Percentiles rank a stretch among this genome's conserved stretches.
phyloP scores from a whole-genome alignment of 1,139 yeast genomes.

The Arxiozyma bovina region DNA sequence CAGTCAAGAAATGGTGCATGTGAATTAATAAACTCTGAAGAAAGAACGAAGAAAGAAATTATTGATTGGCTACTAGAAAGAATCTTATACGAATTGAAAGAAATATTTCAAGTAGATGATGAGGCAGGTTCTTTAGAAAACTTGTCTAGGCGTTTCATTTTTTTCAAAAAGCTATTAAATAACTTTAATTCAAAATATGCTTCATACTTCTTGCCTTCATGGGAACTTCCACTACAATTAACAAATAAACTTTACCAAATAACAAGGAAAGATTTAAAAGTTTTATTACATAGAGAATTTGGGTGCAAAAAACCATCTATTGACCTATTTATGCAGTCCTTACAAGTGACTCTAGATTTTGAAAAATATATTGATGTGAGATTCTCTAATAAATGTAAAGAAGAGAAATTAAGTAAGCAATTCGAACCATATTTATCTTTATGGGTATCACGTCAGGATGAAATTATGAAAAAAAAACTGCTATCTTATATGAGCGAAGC shows the following conservation, averaged over 20 bases:
- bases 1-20: constrained; percentile 47
- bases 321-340: constrained; percentile 49
- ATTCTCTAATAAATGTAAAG: constrained; percentile 35
- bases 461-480: constrained; percentile 50
- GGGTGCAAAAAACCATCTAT: constrained; percentile 33
- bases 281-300: constrained; percentile 35
- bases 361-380: constrained; percentile 61
- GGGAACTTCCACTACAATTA: constrained; percentile 63
- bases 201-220: constrained; percentile 53
- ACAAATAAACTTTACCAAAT: constrained; percentile 56
- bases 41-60: constrained; percentile 51
- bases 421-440: constrained; percentile 77
- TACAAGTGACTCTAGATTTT: constrained; percentile 65
- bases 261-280: constrained; percentile 58
- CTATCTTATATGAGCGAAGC: constrained; percentile 47
- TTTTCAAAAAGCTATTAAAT: constrained; percentile 62
- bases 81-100: constrained; percentile 63
- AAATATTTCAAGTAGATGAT: constrained; percentile 67
- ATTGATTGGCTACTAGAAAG: constrained; percentile 66
- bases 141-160: constrained; percentile 68
- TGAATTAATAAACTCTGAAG: constrained; percentile 54
- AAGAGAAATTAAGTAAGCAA: constrained; percentile 51
- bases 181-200: constrained; percentile 48
- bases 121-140: constrained; percentile 95
- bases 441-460: constrained; percentile 87